Base-by-base conservation (phyloP, 140 eudicot species). In the Erigeron philadelphicus region DNA sequence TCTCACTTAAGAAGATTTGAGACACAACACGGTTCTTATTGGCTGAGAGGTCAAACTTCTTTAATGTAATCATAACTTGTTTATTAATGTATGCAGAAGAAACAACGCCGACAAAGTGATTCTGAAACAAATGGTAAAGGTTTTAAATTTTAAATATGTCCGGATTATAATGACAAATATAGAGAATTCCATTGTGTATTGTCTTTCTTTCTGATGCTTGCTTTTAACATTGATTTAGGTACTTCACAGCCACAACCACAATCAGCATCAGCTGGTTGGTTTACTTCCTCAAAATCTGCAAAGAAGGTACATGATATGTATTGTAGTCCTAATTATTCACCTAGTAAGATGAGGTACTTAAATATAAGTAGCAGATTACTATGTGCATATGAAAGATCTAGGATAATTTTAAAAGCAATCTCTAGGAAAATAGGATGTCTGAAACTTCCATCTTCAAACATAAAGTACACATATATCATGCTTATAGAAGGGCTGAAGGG, bases 231-330 rank as follows among this genome's bases (percentile, higher is more conserved):
- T 72, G 68, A 59, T 77, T 19, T 81, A 92, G 96, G 89, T 62
- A 76, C 50, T 69, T 21, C 84, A 21, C 65, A 65, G 18, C 56
- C 60, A 50, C 83, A 88, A 56, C 56, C 60, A 50, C 83, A 88
- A 56, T 81, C 95, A 55, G 73, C 84, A 40, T 68, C 95, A 41
- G 79, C 92, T 72, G 53, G 72, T 49, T 80, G 84, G 84, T 80
- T 92, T 75, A 74, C 92, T 58, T 88, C 96, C 16, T 25, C 95
- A 66, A 88, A 81, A 78, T 92, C 98, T 62, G 90, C 88, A 15
- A 92, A 86, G 80, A 89, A 92, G 93, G 98, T 75, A 67, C 8
- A 38, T 47, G 13, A n/a, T 72, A 23, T 49, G 13, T 4, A 31
- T 25, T 31, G 38, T 31, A 31, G 38, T 68, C 16, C 17, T 54